Conservation (phyloP, 139 green algal species). For the Chlorella sp. region DNA sequence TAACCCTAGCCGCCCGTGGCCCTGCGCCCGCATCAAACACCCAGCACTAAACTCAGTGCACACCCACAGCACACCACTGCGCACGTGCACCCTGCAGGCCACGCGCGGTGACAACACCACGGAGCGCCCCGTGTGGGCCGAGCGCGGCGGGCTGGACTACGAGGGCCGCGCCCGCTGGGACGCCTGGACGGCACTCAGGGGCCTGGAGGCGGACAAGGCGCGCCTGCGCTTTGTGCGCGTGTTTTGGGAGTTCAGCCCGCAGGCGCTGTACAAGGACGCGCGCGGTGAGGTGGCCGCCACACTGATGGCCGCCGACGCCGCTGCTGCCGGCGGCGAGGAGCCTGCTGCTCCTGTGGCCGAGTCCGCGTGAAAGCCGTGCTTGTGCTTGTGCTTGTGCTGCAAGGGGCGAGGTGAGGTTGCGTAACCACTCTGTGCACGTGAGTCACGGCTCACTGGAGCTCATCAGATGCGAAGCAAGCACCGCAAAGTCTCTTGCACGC, state of each 20-base stretch:
- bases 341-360: no score
- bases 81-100: constrained; percentile 64
- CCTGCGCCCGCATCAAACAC: not conserved
- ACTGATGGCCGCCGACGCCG: no score
- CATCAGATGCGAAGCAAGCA: no score
- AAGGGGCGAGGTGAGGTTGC: no score
- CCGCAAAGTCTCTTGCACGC: no score
- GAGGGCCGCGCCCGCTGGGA: constrained; percentile 81
- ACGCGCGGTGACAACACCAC: constrained; percentile 65
- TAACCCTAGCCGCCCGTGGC: no score
- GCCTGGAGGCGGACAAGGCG: constrained; percentile 50
- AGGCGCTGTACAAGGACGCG: constrained; percentile 68
- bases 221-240: constrained; percentile 70
- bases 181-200: constrained; percentile 73
- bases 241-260: constrained; percentile 72
- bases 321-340: no score
- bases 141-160: constrained; percentile 92
- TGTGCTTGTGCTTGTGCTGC: no score
- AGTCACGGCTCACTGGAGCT: no score
- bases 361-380: no score
- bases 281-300: no score
- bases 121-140: constrained; percentile 87
- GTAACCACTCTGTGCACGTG: no score
- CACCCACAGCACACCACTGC: not conserved
- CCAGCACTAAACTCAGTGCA: not conserved